A percentile compares a stretch with the other conserved stretches of the same genome.
Conservation (phyloP, 2,329 filamentous ascomycete species). For the Sclerotinia nivalis region DNA sequence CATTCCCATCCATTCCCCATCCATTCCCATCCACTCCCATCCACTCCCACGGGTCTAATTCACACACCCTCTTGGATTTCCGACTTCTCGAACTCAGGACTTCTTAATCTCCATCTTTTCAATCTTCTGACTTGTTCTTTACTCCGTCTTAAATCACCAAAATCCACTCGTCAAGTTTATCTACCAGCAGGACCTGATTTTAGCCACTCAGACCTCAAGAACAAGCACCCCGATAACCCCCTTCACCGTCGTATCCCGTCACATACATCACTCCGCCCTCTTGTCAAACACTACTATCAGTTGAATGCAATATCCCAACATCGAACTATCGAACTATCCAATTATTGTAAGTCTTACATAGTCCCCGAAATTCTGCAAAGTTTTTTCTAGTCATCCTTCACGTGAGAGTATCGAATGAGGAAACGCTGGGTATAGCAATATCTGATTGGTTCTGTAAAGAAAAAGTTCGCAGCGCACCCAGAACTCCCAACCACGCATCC, state of each 20-base stretch:
- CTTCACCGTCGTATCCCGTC: slow-evolving; percentile 27
- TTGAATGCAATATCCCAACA: not conserved
- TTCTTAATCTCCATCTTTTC: not conserved
- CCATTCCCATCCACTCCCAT: not conserved
- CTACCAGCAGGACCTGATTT: not conserved
- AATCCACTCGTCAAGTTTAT: slow-evolving; percentile 21
- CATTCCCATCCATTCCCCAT: not conserved
- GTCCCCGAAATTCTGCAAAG: slow-evolving; percentile 25
- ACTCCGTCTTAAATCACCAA: not conserved
- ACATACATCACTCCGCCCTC: slow-evolving; percentile 26
- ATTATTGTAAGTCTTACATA: slow-evolving; percentile 26
- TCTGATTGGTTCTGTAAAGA: slow-evolving; percentile 36
- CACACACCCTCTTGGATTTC: not conserved
- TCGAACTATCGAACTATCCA: slow-evolving; percentile 15
- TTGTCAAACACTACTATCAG: slow-evolving; percentile 30
- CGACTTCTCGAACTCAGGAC: not conserved
- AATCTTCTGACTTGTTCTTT: slow-evolving; percentile 20
- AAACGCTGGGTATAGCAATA: slow-evolving; percentile 10
- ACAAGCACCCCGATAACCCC: slow-evolving; percentile 19
- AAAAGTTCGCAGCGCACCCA: slow-evolving; percentile 30
- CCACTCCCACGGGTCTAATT: not conserved
- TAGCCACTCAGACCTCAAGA: slow-evolving; percentile 20
- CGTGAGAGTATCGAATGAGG: slow-evolving; percentile 19
- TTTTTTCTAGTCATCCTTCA: slow-evolving; percentile 18
- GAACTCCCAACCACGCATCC: slow-evolving; percentile 16